These are phyloP conservation scores for Quercus tomentella DNA, from an alignment of 331 rosid species.

Conservation along the genomic window DNA sequence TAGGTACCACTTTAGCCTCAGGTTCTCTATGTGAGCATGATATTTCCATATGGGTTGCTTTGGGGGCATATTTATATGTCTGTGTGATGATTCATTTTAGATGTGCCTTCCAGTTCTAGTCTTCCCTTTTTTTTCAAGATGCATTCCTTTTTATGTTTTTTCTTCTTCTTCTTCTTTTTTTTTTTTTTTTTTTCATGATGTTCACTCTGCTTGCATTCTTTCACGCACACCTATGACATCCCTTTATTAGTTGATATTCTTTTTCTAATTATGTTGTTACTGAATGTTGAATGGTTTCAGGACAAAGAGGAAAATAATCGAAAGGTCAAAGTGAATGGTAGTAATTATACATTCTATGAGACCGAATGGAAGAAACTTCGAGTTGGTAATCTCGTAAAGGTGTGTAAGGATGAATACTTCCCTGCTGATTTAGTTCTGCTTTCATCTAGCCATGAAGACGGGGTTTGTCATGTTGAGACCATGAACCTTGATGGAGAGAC, in stretches of 20 bases:
- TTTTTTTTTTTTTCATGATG: neutral
- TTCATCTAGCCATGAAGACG: slow-evolving; percentile 58
- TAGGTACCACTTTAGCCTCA: neutral
- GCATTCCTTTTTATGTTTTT: neutral
- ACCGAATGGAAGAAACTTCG: slow-evolving; percentile 73
- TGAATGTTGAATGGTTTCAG: slow-evolving; percentile 43
- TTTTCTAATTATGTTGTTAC: neutral
- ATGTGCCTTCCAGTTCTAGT: neutral
- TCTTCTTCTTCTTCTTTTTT: neutral
- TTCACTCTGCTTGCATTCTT: neutral
- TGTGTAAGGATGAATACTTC: slow-evolving; percentile 69
- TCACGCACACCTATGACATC: neutral
- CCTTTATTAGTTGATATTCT: neutral
- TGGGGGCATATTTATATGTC: neutral
- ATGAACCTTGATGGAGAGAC: slow-evolving; percentile 96
- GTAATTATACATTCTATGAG: slow-evolving; percentile 39
- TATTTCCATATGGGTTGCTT: neutral
- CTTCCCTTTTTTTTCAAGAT: neutral
- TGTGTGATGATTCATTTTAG: neutral
- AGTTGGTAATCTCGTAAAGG: slow-evolving; percentile 78
- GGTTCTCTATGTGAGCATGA: neutral
- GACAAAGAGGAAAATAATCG: slow-evolving; percentile 68
- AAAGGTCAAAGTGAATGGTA: slow-evolving; percentile 45
- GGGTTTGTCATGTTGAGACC: slow-evolving; percentile 84
- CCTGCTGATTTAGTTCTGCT: slow-evolving; percentile 81